These are phyloP conservation scores for Mucuna pruriens DNA, from an alignment of 306 rosid species.

Conservation along the genomic window DNA sequence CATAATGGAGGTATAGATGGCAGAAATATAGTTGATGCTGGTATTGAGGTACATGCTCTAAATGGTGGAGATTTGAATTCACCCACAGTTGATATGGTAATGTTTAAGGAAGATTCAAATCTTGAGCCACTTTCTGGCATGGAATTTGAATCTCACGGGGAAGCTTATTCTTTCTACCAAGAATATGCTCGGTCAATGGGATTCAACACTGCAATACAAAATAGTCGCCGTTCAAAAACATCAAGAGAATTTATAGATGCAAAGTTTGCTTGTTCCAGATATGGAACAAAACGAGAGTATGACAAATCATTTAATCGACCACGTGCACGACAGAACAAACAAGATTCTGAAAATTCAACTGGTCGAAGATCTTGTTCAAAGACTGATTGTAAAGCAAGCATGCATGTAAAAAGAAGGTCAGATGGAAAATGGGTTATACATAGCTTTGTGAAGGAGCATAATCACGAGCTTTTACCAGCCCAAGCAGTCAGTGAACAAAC, in stretches of 20 bases:
- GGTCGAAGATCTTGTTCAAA: constrained; percentile 95
- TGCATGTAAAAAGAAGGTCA: constrained; percentile 96
- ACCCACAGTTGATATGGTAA: constrained; percentile 64
- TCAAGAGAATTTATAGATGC: constrained; percentile 99
- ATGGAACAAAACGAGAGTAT: constrained; percentile 96
- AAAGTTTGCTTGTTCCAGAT: constrained; percentile 97
- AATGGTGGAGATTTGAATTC: constrained; percentile 86
- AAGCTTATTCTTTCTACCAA: constrained; percentile 97
- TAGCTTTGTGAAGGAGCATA: constrained; percentile 94
- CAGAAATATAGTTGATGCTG: constrained; percentile 63
- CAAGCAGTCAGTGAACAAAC: constrained; percentile 99
- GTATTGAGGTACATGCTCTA: constrained; percentile 63
- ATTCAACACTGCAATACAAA: constrained; percentile 96
- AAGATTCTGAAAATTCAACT: constrained; percentile 84
- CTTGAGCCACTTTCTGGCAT: constrained; percentile 99
- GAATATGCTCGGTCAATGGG: constrained; percentile 99
- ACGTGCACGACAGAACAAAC: constrained; percentile 91
- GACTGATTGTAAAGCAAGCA: constrained; percentile 98
- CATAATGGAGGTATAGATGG: constrained; percentile 74
- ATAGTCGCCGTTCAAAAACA: constrained; percentile 97
- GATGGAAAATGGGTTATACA: constrained; percentile 99
- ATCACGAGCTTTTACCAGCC: constrained; percentile 97
- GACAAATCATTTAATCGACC: constrained; percentile 87
- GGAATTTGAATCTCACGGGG: constrained; percentile 97
- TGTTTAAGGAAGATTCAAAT: constrained; percentile 88